A percentile compares a stretch with the other conserved stretches of the same genome.
Conservation (phyloP, 495 filamentous ascomycete species). For the Aspergillus homomorphus region DNA sequence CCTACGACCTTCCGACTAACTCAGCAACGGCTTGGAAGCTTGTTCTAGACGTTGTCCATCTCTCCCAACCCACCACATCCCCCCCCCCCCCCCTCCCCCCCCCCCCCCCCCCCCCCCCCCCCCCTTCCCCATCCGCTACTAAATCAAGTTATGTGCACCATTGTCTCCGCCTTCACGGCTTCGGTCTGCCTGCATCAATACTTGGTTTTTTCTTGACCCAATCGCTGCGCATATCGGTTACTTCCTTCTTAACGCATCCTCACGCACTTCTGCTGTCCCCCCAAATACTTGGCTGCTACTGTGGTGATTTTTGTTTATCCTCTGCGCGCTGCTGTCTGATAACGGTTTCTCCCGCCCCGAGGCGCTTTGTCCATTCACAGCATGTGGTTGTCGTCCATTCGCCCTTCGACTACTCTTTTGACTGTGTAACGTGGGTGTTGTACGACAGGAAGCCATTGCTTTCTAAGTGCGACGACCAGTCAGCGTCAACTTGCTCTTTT, state of each 20-base stretch:
- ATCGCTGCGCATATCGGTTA: conserved; percentile 8
- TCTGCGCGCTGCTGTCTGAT: conserved; percentile 12
- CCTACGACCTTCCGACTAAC: neutral
- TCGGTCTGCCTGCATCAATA: conserved; percentile 16
- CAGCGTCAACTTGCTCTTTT: conserved; percentile 2
- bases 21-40: conserved; percentile 6
- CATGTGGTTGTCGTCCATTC: conserved; percentile 46
- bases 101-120: no score
- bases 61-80: conserved; percentile 4
- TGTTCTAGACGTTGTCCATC: conserved; percentile 39
- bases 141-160: conserved; percentile 20
- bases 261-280: conserved; percentile 1
- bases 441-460: conserved; percentile 25
- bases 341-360: conserved; percentile 6
- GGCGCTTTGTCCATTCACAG: conserved; percentile 32
- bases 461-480: conserved; percentile 11
- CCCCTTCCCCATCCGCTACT: conserved; percentile 9
- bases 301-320: conserved; percentile 16
- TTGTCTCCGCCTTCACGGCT: conserved; percentile 19
- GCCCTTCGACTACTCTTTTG: conserved; percentile 28
- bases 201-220: conserved; percentile 3
- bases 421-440: conserved; percentile 41
- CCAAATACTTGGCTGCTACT: conserved; percentile 15
- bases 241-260: conserved; percentile 9
- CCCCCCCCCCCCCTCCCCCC: no score